Conservation (phyloP, 345 rosid genomes). For the Capsella bursapastoris region DNA sequence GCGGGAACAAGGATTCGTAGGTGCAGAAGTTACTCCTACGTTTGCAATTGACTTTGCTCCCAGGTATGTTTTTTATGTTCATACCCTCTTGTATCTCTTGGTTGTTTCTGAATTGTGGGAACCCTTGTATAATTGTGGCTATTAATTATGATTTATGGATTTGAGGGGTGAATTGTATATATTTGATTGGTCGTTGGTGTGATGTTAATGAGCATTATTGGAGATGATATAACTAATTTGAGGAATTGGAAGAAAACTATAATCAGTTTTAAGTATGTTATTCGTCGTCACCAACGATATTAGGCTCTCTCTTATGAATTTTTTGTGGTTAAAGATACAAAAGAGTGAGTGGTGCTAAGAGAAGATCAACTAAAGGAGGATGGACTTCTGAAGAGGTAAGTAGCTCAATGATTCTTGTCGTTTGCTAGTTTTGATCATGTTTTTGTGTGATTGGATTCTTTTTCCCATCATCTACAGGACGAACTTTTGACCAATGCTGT, state of each 20-base stretch:
- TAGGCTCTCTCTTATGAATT: not conserved
- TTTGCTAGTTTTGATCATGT: not conserved
- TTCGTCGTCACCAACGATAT: not conserved
- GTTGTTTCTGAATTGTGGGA: not conserved
- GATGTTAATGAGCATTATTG: not conserved
- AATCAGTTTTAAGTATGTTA: not conserved
- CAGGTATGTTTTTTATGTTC: not conserved
- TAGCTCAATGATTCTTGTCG: not conserved
- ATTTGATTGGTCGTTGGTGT: not conserved
- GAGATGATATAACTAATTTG: not conserved
- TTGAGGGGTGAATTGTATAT: not conserved
- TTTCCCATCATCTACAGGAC: constrained; percentile 10
- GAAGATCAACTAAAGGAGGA: constrained; percentile 36
- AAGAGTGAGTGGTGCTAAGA: constrained; percentile 23
- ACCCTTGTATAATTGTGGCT: not conserved
- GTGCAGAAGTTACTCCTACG: constrained; percentile 20
- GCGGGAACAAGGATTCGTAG: not conserved
- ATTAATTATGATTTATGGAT: not conserved
- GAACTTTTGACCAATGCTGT: constrained; percentile 29
- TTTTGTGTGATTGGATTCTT: not conserved
- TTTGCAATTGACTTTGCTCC: not conserved
- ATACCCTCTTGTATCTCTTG: too few relatives aligned
- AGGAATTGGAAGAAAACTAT: not conserved
- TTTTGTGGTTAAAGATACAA: not conserved
- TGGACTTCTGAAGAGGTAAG: constrained; percentile 24